These are phyloP conservation scores for Gynandropsis gynandra DNA, from an alignment of 345 rosid genomes.

Conservation along the genomic window DNA sequence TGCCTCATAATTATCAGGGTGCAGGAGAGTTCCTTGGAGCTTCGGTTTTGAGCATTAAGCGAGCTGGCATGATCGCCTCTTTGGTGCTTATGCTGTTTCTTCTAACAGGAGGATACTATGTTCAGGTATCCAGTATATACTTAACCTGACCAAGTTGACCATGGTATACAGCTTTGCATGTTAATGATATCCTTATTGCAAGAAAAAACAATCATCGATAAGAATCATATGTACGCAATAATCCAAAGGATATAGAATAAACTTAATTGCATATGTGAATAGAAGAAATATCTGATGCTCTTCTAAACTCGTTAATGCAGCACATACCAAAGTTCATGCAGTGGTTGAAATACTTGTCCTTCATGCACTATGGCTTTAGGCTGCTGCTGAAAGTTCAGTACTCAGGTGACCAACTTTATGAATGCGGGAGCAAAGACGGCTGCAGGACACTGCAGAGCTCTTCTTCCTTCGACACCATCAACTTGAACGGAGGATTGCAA, in stretches of 20 bases:
- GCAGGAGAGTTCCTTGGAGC: conserved; percentile 94
- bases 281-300: background rate
- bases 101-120: conserved; percentile 95
- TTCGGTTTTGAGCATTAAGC: conserved; percentile 72
- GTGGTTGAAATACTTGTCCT: conserved; percentile 74
- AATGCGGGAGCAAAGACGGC: conserved; percentile 66
- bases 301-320: conserved; percentile 36
- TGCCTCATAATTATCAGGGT: conserved; percentile 35
- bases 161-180: background rate
- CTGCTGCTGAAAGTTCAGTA: conserved; percentile 81
- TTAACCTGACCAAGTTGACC: background rate
- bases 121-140: conserved; percentile 51
- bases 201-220: too few relatives aligned
- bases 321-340: conserved; percentile 76
- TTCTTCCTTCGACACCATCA: conserved; percentile 66
- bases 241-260: too few relatives aligned
- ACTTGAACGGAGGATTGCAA: conserved; percentile 68
- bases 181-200: too few relatives aligned
- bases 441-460: conserved; percentile 70
- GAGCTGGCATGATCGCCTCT: conserved; percentile 90
- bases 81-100: conserved; percentile 78
- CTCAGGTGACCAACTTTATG: conserved; percentile 60
- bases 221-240: too few relatives aligned
- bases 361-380: conserved; percentile 83
- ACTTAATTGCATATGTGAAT: background rate